Conservation (phyloP, 2,329 filamentous ascomycete species). For the Exophiala spinifera region DNA sequence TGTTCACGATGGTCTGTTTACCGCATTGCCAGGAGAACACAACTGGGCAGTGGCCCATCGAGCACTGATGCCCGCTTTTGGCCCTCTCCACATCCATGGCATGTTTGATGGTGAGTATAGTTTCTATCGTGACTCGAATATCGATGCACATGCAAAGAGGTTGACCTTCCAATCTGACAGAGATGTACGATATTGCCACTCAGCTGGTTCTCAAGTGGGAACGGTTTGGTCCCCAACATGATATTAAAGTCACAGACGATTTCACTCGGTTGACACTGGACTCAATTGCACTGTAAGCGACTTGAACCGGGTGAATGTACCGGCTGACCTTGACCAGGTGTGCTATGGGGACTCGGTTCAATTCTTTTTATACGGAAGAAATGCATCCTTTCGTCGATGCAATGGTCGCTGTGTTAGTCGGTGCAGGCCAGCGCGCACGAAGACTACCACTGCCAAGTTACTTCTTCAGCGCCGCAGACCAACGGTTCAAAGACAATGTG, state of each 20-base stretch:
- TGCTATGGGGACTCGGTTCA: conserved; percentile 68
- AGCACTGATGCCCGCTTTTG: conserved; percentile 46
- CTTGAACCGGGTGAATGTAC: neutral
- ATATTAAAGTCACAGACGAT: conserved; percentile 63
- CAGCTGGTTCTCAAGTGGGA: conserved; percentile 43
- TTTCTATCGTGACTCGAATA: too few species aligned
- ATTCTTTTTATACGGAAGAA: conserved; percentile 66
- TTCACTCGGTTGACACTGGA: conserved; percentile 70
- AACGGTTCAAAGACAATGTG: conserved; percentile 16
- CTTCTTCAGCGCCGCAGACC: conserved; percentile 4
- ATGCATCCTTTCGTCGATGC: conserved; percentile 67
- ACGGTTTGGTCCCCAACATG: conserved; percentile 50
- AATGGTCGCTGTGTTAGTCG: conserved; percentile 62
- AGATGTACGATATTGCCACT: conserved; percentile 34
- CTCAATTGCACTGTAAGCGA: conserved; percentile 57
- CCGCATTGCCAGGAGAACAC: conserved; percentile 46
- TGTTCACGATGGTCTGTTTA: conserved; percentile 65
- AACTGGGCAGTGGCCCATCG: conserved; percentile 64
- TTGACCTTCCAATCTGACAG: conserved; percentile 27
- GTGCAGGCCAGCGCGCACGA: conserved; percentile 50
- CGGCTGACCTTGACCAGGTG: conserved; percentile 39
- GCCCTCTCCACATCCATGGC: conserved; percentile 41
- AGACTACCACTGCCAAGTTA: conserved; percentile 46
- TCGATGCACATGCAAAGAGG: too few species aligned
- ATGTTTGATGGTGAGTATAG: conserved; percentile 37